These are phyloP conservation scores for Lactarius psammicola DNA, from an alignment of 768 basidiomycete species.

Conservation along the genomic window DNA sequence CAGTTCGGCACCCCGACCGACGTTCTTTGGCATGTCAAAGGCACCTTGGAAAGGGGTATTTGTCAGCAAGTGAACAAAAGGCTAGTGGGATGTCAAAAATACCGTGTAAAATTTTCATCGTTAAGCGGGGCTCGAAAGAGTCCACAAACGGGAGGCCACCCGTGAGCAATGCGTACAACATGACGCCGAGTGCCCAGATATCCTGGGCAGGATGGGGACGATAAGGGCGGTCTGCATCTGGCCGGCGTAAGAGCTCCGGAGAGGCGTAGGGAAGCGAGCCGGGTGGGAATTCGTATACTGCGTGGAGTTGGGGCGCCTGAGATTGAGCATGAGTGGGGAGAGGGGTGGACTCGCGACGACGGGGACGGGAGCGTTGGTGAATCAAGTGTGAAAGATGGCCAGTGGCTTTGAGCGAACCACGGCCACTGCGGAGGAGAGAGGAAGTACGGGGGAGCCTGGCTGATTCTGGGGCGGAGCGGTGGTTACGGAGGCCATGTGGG, in stretches of 20 bases:
- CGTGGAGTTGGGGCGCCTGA: constrained; percentile 34
- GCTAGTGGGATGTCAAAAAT: constrained; percentile 36
- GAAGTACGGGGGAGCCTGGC: constrained; percentile 7
- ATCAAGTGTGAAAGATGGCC: constrained; percentile 39
- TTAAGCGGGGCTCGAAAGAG: constrained; percentile 85
- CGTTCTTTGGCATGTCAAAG: constrained; percentile 54
- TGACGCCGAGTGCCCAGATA: constrained; percentile 92
- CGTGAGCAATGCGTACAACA: constrained; percentile 81
- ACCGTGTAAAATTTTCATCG: constrained; percentile 90
- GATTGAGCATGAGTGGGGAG: constrained; percentile 35
- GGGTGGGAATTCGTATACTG: constrained; percentile 53
- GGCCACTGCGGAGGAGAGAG: constrained; percentile 7
- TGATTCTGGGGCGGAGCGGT: background rate
- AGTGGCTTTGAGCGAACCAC: constrained; percentile 17
- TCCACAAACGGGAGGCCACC: constrained; percentile 88
- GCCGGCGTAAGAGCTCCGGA: constrained; percentile 78
- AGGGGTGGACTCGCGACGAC: constrained; percentile 50
- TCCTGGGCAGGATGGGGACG: constrained; percentile 74
- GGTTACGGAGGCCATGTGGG: background rate
- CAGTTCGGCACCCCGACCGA: constrained; percentile 60
- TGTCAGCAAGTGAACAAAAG: constrained; percentile 17
- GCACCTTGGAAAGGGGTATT: constrained; percentile 45
- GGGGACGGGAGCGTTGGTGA: constrained; percentile 42
- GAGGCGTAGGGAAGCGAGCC: constrained; percentile 91
- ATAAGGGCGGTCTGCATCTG: constrained; percentile 40